Evolutionary conservation across 306 rosid species (phyloP).

Genomic region (Crataegus laevigata): DNA sequence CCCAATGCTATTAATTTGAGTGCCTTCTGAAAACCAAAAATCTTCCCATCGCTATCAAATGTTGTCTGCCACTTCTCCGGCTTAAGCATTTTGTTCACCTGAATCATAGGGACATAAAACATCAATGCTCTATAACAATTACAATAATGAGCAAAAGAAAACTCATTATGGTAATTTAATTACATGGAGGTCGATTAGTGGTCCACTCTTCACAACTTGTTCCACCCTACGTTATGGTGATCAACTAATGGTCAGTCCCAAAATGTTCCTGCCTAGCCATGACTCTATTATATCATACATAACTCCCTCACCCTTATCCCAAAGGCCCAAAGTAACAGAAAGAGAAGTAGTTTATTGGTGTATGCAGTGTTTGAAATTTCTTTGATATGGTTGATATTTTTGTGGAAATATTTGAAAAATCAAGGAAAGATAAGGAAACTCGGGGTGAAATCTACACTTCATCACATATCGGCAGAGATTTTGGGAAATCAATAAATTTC

Average conservation of each 20-base stretch:
- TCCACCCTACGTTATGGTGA: background rate
- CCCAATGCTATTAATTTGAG: constrained; percentile 74
- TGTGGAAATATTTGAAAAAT: too few relatives aligned
- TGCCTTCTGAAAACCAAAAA: constrained; percentile 69
- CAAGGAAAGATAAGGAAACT: too few relatives aligned
- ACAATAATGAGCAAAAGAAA: background rate
- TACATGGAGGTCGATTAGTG: background rate
- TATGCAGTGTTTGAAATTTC: too few relatives aligned
- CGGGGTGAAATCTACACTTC: too few relatives aligned
- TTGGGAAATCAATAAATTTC: too few relatives aligned
- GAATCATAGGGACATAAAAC: constrained; percentile 13
- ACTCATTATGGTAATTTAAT: background rate
- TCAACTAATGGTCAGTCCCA: background rate
- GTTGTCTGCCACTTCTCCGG: constrained; percentile 80
- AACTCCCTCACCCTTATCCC: background rate
- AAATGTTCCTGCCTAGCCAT: background rate
- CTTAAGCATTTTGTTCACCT: constrained; percentile 83
- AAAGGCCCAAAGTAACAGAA: background rate
- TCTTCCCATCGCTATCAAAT: constrained; percentile 80
- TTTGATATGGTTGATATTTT: background rate
- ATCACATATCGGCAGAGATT: too few relatives aligned
- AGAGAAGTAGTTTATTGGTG: background rate
- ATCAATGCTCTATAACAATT: constrained; percentile 1
- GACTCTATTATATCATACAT: background rate
- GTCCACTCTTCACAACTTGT: background rate